Base-by-base conservation (phyloP, 495 filamentous ascomycete genomes). In the Penicillium waksmanii region DNA sequence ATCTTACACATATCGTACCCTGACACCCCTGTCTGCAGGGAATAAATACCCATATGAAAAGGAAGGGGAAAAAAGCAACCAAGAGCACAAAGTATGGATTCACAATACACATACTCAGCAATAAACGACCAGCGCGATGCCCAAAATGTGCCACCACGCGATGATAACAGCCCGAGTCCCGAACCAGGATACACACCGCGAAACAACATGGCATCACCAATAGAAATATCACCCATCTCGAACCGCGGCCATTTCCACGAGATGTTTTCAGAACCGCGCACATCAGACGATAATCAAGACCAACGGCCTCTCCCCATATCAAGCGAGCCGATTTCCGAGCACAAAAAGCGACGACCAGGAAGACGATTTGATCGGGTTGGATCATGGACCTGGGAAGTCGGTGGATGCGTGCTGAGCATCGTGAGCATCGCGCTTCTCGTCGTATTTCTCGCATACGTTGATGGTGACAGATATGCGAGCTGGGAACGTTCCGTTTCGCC, bases 381-480 rank as follows among this genome's bases (percentile, higher is more conserved):
- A 6, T 60, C 57, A 17, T 60, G 57, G 57, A 12, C 21, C 13
- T 60, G 57, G 59, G 54, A 61, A 51, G 43, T 46, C 17, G 44
- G 35, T 0, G 33, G 10, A 27, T 21, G 10, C 9, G 21, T 23
- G 10, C 18, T 61, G 1, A 36, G 35, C 8, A 43, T 61, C 34
- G 18, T 52, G 3, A 34, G 58, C 38, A 9, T 56, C 11, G 46
- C 17, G 6, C 25, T 57, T 15, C 31, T 62, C 3, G 33, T 53
- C 4, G 54, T 9, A 1, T 62, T 62, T 48, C 59, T 57, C 21
- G 15, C 5, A 18, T 47, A 57, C 0, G 31, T 62, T 5, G 21
- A 62, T 38, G 40, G 40, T 7, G 46, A n/a, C 11, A n/a, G 13
- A 7, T 62, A 62, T 17, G 38, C 19, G 9, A 35, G 4, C 19